Evolutionary conservation across 2,329 filamentous ascomycete genomes (phyloP).

Genomic region (Sclerotinia nivalis): DNA sequence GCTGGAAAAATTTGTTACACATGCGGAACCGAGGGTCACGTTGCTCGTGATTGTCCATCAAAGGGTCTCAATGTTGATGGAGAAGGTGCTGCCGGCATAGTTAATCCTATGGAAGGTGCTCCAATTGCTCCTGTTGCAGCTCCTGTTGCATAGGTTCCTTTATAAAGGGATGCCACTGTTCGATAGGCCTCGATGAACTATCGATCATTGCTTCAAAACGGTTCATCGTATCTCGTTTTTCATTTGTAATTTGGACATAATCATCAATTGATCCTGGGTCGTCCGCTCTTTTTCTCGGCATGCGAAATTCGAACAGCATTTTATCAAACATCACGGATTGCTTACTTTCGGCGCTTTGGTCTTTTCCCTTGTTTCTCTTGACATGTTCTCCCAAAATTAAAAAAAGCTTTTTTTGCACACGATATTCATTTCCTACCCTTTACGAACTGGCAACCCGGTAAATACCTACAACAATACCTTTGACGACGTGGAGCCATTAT

Average conservation of each 20-base stretch:
- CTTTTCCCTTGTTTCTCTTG: conserved; percentile 36
- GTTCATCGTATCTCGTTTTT: conserved; percentile 38
- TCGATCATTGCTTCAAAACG: conserved; percentile 33
- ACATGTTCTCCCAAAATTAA: conserved; percentile 29
- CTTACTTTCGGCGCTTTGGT: conserved; percentile 40
- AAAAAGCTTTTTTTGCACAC: conserved; percentile 37
- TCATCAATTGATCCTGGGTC: conserved; percentile 31
- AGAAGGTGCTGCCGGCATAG: conserved; percentile 33
- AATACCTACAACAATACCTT: conserved; percentile 38
- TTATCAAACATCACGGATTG: conserved; percentile 35
- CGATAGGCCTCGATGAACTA: conserved; percentile 42
- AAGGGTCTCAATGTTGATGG: conserved; percentile 53
- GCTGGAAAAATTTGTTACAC: conserved; percentile 98
- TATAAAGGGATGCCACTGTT: conserved; percentile 33
- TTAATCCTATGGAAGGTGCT: conserved; percentile 42
- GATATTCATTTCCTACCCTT: conserved; percentile 41
- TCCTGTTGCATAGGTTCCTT: conserved; percentile 30
- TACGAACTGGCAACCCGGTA: conserved; percentile 41
- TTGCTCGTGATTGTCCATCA: conserved; percentile 77
- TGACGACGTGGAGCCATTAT: conserved; percentile 34
- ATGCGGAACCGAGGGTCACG: conserved; percentile 93
- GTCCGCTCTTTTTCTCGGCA: conserved; percentile 39
- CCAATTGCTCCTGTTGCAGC: conserved; percentile 46
- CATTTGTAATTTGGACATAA: conserved; percentile 40
- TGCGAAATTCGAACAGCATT: conserved; percentile 31